These are phyloP conservation scores for Sphaceloma murrayae DNA, from an alignment of 2,329 filamentous ascomycete species.

Conservation along the genomic window DNA sequence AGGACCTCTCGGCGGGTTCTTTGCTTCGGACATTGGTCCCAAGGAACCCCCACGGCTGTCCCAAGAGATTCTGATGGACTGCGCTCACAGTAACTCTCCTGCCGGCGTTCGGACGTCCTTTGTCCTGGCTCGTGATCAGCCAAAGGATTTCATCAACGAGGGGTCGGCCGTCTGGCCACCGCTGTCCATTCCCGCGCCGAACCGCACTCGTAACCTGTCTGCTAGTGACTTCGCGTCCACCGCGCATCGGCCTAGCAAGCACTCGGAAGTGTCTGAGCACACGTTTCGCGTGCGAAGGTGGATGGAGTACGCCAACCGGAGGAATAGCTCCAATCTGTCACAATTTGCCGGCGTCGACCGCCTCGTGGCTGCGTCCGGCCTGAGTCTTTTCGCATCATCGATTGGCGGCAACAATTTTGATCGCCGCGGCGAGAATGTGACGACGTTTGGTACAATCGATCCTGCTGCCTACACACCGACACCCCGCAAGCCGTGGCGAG, in stretches of 20 bases:
- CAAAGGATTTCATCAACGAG: conserved; percentile 31
- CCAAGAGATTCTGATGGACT: conserved; percentile 46
- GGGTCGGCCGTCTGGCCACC: conserved; percentile 61
- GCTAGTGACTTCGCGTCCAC: conserved; percentile 35
- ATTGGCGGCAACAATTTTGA: conserved; percentile 26
- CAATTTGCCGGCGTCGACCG: conserved; percentile 22
- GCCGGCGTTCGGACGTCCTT: conserved; percentile 54
- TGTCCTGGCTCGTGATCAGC: conserved; percentile 51
- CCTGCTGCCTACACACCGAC: conserved; percentile 72
- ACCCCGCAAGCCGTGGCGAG: conserved; percentile 67
- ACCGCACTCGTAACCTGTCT: conserved; percentile 47
- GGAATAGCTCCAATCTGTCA: conserved; percentile 25
- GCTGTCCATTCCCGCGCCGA: conserved; percentile 52
- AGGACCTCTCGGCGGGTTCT: conserved; percentile 6
- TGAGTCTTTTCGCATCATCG: conserved; percentile 16
- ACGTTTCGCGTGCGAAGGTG: conserved; percentile 68
- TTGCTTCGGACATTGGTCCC: neutral
- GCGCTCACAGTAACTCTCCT: conserved; percentile 25
- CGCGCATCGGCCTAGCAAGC: conserved; percentile 42
- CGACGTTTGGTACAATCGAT: conserved; percentile 64
- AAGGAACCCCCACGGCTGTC: conserved; percentile 34
- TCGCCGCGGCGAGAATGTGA: conserved; percentile 44
- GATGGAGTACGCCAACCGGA: conserved; percentile 51
- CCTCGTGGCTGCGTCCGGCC: conserved; percentile 21
- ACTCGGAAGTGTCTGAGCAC: conserved; percentile 54